phyloP scores from a whole-genome alignment of 2,329 filamentous ascomycete species.

The Colletotrichum orbiculare region DNA sequence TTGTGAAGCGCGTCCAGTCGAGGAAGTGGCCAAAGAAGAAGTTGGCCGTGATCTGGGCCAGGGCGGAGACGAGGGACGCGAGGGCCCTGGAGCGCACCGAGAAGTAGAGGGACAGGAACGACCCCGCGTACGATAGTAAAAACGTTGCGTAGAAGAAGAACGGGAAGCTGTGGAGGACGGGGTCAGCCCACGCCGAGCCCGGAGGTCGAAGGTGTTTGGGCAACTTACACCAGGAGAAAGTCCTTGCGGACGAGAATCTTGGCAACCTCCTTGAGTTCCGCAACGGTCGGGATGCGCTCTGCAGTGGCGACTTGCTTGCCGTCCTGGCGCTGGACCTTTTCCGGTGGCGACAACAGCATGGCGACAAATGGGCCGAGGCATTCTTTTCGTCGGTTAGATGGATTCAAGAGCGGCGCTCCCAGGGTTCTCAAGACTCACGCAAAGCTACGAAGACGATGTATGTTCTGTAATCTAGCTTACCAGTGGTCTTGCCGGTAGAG shows the following conservation, averaged over 20 bases:
- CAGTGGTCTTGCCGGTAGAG: constrained; percentile 36
- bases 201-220: too few species aligned
- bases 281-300: constrained; percentile 39
- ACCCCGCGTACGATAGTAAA: constrained; percentile 36
- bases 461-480: constrained; percentile 42
- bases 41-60: constrained; percentile 42
- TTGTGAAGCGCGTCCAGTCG: constrained; percentile 39
- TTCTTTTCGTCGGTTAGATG: constrained; percentile 24
- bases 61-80: constrained; percentile 40
- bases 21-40: constrained; percentile 42
- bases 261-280: constrained; percentile 41
- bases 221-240: constrained; percentile 38
- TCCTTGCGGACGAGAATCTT: constrained; percentile 37
- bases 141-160: constrained; percentile 41
- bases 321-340: constrained; percentile 43
- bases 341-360: constrained; percentile 42
- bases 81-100: constrained; percentile 38
- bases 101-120: constrained; percentile 40
- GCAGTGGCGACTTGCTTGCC: constrained; percentile 40
- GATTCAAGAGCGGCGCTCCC: background rate
- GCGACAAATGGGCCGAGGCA: constrained; percentile 42
- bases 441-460: constrained; percentile 44
- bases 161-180: constrained; percentile 14
- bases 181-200: too few species aligned
- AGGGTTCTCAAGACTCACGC: constrained; percentile 6